Conservation (phyloP, 352 stramenopile genomes). For the Lagenidium sp. region DNA sequence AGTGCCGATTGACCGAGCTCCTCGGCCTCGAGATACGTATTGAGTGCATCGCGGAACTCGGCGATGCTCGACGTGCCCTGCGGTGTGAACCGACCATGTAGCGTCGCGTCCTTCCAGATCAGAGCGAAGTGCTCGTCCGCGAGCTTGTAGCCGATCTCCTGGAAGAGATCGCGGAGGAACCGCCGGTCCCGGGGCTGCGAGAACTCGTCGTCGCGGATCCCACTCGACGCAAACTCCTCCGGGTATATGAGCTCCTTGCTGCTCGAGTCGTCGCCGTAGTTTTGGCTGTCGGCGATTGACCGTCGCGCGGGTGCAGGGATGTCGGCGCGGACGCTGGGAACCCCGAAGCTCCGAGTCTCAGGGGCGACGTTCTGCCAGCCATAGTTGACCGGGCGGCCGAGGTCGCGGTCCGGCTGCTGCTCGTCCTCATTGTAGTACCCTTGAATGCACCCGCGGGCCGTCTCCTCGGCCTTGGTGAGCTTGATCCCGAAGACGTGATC, state of each 20-base stretch:
- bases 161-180: conserved; percentile 59
- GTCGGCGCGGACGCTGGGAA: conserved; percentile 81
- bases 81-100: conserved; percentile 29
- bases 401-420: conserved; percentile 71
- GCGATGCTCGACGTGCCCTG: conserved; percentile 38
- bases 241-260: conserved; percentile 82
- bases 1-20: conserved; percentile 31
- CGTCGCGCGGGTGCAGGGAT: conserved; percentile 56
- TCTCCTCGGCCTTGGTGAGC: conserved; percentile 35
- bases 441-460: conserved; percentile 71
- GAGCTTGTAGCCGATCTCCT: conserved; percentile 55
- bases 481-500: conserved; percentile 62
- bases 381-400: conserved; percentile 74
- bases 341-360: conserved; percentile 60
- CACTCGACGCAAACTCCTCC: conserved; percentile 67
- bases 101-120: conserved; percentile 55
- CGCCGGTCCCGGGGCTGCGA: conserved; percentile 38
- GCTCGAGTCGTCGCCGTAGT: conserved; percentile 85
- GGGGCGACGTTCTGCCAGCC: conserved; percentile 78
- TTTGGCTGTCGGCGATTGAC: conserved; percentile 86
- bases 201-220: conserved; percentile 83
- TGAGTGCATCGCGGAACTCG: conserved; percentile 68
- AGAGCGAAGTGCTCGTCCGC: conserved; percentile 52
- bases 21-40: conserved; percentile 50
- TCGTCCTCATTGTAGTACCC: conserved; percentile 73